Evolutionary conservation across 805 yeast species (phyloP).

Genomic region (Metschnikowia arizonensis): DNA sequence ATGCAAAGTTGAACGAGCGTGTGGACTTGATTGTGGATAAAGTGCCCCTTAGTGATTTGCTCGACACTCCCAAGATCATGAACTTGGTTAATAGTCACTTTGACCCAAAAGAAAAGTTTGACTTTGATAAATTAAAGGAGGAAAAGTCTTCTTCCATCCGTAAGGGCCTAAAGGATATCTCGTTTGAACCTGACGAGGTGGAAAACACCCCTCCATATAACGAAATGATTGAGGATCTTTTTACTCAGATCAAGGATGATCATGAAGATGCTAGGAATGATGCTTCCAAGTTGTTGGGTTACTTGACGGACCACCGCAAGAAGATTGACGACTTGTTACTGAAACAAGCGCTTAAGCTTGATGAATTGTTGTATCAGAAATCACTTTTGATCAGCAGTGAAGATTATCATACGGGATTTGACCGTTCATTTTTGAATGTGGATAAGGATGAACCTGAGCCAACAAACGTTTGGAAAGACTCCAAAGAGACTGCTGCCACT

Average conservation of each 20-base stretch:
- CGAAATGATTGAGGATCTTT: slow-evolving; percentile 89
- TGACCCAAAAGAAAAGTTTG: slow-evolving; percentile 56
- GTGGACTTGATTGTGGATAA: slow-evolving; percentile 58
- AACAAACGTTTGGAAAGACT: too few species aligned
- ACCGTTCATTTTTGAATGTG: slow-evolving; percentile 74
- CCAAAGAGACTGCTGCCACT: too few species aligned
- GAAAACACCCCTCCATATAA: slow-evolving; percentile 62
- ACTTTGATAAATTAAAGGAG: slow-evolving; percentile 33
- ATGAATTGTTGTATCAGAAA: slow-evolving; percentile 65
- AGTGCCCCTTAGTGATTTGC: slow-evolving; percentile 39
- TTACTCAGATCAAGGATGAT: slow-evolving; percentile 70
- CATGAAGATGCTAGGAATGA: slow-evolving; percentile 43
- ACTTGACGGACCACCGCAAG: slow-evolving; percentile 55
- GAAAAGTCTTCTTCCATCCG: slow-evolving; percentile 42
- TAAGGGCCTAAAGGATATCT: slow-evolving; percentile 40
- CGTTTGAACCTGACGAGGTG: slow-evolving; percentile 32
- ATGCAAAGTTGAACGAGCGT: slow-evolving; percentile 64
- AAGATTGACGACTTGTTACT: slow-evolving; percentile 65
- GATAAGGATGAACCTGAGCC: slow-evolving; percentile 23
- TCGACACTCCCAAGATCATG: slow-evolving; percentile 28
- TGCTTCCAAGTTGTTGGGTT: slow-evolving; percentile 31
- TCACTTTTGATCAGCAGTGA: slow-evolving; percentile 77
- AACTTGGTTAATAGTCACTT: slow-evolving; percentile 46
- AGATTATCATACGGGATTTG: slow-evolving; percentile 89
- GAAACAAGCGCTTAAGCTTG: slow-evolving; percentile 63